These are phyloP conservation scores for Blastobotrys serpentis DNA, from an alignment of 1,139 yeast genomes.

Conservation along the genomic window DNA sequence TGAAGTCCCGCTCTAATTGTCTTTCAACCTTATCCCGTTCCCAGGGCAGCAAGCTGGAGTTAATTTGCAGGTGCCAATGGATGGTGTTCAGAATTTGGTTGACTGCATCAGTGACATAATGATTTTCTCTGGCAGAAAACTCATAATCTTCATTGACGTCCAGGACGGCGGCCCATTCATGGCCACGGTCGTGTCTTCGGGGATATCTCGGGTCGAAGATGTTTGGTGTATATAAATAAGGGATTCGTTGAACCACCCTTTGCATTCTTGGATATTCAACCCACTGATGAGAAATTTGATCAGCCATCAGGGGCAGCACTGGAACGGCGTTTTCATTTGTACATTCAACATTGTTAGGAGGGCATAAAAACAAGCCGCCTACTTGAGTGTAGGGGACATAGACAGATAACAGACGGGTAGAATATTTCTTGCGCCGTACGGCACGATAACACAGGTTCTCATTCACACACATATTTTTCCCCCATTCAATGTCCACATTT, in stretches of 20 bases:
- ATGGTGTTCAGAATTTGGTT: constrained; percentile 24
- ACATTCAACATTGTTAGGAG: constrained; percentile 37
- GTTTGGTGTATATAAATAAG: constrained; percentile 56
- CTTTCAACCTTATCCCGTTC: constrained; percentile 23
- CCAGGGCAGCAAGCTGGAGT: constrained; percentile 24
- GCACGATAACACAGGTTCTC: constrained; percentile 53
- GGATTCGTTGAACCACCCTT: constrained; percentile 50
- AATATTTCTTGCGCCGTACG: constrained; percentile 63
- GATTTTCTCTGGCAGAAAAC: constrained; percentile 44
- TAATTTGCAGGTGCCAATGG: constrained; percentile 18
- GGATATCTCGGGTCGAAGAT: constrained; percentile 48
- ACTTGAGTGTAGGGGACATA: constrained; percentile 61
- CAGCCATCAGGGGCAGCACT: constrained; percentile 59
- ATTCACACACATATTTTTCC: constrained; percentile 49
- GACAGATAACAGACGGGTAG: constrained; percentile 48
- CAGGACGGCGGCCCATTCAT: constrained; percentile 50
- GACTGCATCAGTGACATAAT: constrained; percentile 39
- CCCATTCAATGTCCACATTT: constrained; percentile 53
- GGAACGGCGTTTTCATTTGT: constrained; percentile 45
- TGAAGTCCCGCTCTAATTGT: constrained; percentile 18
- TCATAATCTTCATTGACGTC: constrained; percentile 54
- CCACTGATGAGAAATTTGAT: constrained; percentile 44
- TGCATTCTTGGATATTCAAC: constrained; percentile 24
- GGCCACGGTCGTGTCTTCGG: constrained; percentile 29
- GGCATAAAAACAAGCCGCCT: constrained; percentile 65